phyloP scores from a whole-genome alignment of 1,284 basidiomycete species.

The Sporisorium graminicola region DNA sequence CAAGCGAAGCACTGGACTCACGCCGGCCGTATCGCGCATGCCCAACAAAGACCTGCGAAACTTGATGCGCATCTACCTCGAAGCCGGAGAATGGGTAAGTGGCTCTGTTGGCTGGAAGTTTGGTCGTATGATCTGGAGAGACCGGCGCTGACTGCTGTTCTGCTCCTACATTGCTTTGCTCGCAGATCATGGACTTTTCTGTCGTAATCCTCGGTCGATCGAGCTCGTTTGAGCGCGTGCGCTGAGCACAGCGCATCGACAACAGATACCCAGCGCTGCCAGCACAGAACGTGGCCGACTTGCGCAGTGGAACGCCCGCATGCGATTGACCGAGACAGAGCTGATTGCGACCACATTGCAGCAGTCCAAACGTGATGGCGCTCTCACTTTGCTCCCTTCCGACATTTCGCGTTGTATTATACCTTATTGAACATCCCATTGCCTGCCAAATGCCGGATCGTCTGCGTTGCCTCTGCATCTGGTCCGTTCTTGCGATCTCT shows the following conservation, averaged over 20 bases:
- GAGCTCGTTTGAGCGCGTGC: constrained; percentile 65
- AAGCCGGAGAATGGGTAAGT: constrained; percentile 69
- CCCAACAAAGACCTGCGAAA: constrained; percentile 66
- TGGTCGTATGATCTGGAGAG: background rate
- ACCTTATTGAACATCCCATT: no score
- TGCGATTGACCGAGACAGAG: no score
- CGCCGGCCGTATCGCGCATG: constrained; percentile 56
- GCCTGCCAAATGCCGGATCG: no score
- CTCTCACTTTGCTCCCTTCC: no score
- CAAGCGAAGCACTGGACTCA: constrained; percentile 67
- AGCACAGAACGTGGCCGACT: background rate
- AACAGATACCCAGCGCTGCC: constrained; percentile 20
- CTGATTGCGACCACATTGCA: no score
- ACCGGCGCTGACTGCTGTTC: constrained; percentile 10
- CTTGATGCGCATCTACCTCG: constrained; percentile 63
- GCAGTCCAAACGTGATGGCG: no score
- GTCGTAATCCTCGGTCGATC: constrained; percentile 67
- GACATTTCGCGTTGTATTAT: no score
- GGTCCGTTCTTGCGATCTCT: constrained; percentile 10
- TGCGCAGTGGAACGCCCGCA: background rate
- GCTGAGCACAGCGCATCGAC: constrained; percentile 26
- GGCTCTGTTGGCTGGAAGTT: no score
- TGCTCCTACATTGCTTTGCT: background rate
- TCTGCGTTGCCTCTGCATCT: no score
- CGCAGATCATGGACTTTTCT: constrained; percentile 63